phyloP scores from a whole-genome alignment of 345 rosid genomes.

The Salix purpurea region DNA sequence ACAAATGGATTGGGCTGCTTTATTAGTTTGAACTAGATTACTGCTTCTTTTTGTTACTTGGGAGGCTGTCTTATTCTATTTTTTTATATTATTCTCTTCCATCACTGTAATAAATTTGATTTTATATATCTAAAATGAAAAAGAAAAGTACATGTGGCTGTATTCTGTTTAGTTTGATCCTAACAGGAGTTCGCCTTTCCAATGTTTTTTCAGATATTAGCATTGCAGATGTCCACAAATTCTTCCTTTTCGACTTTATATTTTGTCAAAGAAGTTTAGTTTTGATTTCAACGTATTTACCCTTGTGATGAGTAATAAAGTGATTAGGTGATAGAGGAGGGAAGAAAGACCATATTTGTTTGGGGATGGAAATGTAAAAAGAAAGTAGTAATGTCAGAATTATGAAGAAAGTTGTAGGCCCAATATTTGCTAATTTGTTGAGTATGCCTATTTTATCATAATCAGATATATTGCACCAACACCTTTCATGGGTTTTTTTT shows the following conservation, averaged over 20 bases:
- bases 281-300: background rate
- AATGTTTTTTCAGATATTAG: background rate
- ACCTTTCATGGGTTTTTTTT: background rate
- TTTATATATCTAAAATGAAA: too few species aligned
- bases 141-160: background rate
- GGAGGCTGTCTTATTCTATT: background rate
- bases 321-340: too few species aligned
- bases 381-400: too few species aligned
- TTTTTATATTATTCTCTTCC: background rate
- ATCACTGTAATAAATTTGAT: too few species aligned
- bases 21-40: background rate
- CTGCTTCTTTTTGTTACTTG: background rate
- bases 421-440: background rate
- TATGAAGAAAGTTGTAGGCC: background rate
- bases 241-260: background rate
- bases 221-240: background rate
- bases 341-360: too few species aligned
- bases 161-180: background rate
- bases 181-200: background rate
- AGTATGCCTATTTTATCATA: background rate
- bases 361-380: too few species aligned
- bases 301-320: too few species aligned
- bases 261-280: background rate
- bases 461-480: background rate
- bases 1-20: background rate